phyloP scores from a whole-genome alignment of 768 basidiomycete genomes.

The Clathrus columnatus region DNA sequence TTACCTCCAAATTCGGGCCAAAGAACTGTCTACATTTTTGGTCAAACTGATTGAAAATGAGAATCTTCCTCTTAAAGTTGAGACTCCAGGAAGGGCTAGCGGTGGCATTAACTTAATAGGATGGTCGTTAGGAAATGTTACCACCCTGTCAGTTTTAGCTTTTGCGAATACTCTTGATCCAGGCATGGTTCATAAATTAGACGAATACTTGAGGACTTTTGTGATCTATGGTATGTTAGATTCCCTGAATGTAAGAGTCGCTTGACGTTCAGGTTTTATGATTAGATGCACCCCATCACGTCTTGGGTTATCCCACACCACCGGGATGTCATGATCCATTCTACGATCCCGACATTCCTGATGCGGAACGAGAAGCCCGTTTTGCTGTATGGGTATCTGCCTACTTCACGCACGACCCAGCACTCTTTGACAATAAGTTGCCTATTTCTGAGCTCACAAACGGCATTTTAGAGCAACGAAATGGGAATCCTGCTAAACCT shows the following conservation, averaged over 20 bases:
- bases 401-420: constrained; percentile 1
- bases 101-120: constrained; percentile 27
- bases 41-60: constrained; percentile 24
- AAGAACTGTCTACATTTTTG: constrained; percentile 29
- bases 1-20: constrained; percentile 24
- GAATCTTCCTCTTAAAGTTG: constrained; percentile 21
- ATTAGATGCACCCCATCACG: constrained; percentile 1
- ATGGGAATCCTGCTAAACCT: not conserved
- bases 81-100: constrained; percentile 10
- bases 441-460: not conserved
- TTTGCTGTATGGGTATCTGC: not conserved
- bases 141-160: constrained; percentile 22
- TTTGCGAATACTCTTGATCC: constrained; percentile 17
- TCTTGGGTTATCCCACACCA: constrained; percentile 6
- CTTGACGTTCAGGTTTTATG: not conserved
- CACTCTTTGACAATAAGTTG: not conserved
- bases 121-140: constrained; percentile 28
- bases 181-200: constrained; percentile 16
- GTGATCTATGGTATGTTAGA: constrained; percentile 23
- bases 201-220: constrained; percentile 19
- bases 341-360: not conserved
- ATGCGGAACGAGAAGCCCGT: not conserved
- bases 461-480: constrained; percentile 4
- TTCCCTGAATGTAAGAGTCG: not conserved
- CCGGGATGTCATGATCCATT: not conserved